Evolutionary conservation across 176 grass and related monocot species (phyloP).

Genomic region (Secale cereale): DNA sequence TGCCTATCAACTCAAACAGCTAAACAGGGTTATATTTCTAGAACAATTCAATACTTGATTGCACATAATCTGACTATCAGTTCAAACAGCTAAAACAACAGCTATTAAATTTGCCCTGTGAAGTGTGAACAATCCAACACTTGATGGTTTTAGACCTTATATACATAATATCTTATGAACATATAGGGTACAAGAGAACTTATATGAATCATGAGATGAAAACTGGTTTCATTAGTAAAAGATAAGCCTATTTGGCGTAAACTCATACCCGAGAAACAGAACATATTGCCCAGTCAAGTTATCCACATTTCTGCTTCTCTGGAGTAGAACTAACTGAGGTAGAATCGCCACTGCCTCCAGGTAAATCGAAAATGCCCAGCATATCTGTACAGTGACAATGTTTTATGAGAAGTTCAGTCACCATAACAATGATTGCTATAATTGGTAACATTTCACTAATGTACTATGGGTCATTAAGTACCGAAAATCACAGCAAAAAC

Average conservation of each 20-base stretch:
- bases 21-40: not conserved
- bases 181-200: not conserved
- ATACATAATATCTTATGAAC: not conserved
- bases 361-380: constrained; percentile 95
- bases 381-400: constrained; percentile 47
- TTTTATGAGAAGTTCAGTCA: not conserved
- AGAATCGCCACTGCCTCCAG: constrained; percentile 96
- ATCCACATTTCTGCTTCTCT: constrained; percentile 96
- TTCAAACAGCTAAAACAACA: not conserved
- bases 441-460: not conserved
- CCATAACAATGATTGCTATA: not conserved
- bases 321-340: constrained; percentile 88
- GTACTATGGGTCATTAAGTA: not conserved
- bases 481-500: not conserved
- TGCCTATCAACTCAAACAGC: not conserved
- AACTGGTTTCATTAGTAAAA: not conserved
- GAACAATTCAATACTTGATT: not conserved
- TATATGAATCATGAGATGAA: not conserved
- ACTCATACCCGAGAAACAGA: constrained; percentile 80
- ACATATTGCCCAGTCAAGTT: constrained; percentile 98
- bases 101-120: not conserved
- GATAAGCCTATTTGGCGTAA: not conserved
- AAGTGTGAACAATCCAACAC: not conserved
- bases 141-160: not conserved
- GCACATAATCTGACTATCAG: not conserved